These are phyloP conservation scores for slime mould (Dictyostelium discoideum) DNA, from an alignment of 78 protist genomes.

Conservation along the genomic window DNA sequence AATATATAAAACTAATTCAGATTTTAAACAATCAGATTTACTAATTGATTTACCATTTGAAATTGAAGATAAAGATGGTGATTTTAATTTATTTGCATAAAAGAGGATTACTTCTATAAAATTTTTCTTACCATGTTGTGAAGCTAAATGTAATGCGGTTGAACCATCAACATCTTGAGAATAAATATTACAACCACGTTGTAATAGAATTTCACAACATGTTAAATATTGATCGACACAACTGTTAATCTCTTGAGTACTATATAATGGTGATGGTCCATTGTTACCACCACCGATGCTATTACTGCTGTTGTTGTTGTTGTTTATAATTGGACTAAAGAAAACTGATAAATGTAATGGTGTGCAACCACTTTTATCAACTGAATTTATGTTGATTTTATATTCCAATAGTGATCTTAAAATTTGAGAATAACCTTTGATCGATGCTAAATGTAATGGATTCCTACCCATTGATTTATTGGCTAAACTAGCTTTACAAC, in stretches of 20 bases:
- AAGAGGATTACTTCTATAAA: conserved; percentile 25
- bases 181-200: conserved; percentile 27
- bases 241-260: background rate
- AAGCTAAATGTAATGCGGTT: conserved; percentile 66
- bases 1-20: conserved; percentile 35
- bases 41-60: conserved; percentile 1
- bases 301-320: background rate
- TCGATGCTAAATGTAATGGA: conserved; percentile 55
- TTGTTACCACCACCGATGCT: background rate
- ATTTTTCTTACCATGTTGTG: conserved; percentile 64
- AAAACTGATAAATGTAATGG: conserved; percentile 55
- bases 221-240: conserved; percentile 32
- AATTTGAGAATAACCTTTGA: conserved; percentile 56
- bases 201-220: conserved; percentile 55
- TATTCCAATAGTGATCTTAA: conserved; percentile 26
- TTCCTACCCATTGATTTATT: conserved; percentile 36
- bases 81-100: conserved; percentile 36
- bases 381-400: conserved; percentile 17
- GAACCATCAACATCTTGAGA: conserved; percentile 50
- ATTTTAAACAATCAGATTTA: conserved; percentile 9
- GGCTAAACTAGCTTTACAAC: conserved; percentile 19
- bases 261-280: background rate
- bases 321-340: conserved; percentile 18
- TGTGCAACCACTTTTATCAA: conserved; percentile 28
- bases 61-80: conserved; percentile 11